Evolutionary conservation across 179 eudicot genomes (phyloP).

Genomic region (Gypsophila paniculata): DNA sequence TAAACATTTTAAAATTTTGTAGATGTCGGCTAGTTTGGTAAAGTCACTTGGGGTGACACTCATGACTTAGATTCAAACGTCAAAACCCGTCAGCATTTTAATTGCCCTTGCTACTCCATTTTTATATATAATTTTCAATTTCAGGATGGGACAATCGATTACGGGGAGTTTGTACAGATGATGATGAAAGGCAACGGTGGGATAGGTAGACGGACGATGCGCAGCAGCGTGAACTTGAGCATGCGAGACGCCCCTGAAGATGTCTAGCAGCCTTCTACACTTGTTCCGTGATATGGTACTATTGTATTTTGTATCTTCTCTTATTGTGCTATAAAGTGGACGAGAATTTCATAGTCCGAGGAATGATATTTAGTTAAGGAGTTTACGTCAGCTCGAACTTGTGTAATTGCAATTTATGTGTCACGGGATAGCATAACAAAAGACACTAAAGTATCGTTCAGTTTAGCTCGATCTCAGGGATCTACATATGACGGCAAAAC

Average conservation of each 20-base stretch:
- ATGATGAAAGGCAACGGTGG: conserved; percentile 79
- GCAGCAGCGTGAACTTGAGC: conserved; percentile 64
- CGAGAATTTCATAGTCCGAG: too few relatives aligned
- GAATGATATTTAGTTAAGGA: too few relatives aligned
- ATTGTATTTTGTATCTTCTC: too few relatives aligned
- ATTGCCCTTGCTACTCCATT: too few relatives aligned
- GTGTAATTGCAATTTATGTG: not conserved
- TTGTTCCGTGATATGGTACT: conserved; percentile 18
- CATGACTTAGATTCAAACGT: too few relatives aligned
- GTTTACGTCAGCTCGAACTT: not conserved
- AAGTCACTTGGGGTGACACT: too few relatives aligned
- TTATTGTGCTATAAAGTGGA: too few relatives aligned
- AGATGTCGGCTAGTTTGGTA: too few relatives aligned
- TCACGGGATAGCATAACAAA: too few relatives aligned
- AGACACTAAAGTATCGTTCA: not conserved
- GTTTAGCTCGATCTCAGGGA: not conserved
- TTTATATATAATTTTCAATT: too few relatives aligned
- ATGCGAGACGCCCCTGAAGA: conserved; percentile 61
- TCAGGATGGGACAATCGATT: conserved; percentile 77
- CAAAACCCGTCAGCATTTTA: too few relatives aligned
- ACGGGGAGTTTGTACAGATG: conserved; percentile 83
- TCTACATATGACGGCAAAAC: not conserved
- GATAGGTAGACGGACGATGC: conserved; percentile 87
- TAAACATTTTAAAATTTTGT: not conserved
- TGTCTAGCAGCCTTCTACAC: conserved; percentile 27